Evolutionary conservation across 257 asterid species (phyloP), one percentile per base, ranked within the genome.

Genomic region (Fraxinus anomala): DNA sequence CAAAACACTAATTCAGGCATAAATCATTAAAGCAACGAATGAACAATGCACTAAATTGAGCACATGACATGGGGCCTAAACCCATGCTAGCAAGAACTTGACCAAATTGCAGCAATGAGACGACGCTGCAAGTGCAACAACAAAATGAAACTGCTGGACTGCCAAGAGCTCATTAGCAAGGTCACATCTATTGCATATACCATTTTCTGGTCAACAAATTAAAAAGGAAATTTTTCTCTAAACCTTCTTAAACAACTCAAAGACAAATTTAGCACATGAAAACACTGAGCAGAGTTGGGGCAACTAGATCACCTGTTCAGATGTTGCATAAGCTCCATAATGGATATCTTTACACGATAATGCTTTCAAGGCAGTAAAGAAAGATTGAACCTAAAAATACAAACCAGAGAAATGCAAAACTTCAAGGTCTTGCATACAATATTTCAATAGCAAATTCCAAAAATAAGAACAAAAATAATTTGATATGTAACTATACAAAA

Each of bases 241-340:
- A 23, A 73, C 39, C 74, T 61, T 80, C 65, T 74, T 77, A 75
- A 59, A 66, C 72, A 68, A 61, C 42, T 26, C 47, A 63, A 66
- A 39, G 72, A 39, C 44, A 73, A 49, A 80, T 66, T 49, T 24
- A 71, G 56, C 23, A 33, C 66, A 66, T 37, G 59, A 65, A 67
- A 68, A 70, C 73, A 49, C 34, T 26, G 8, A 77, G 9, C 47
- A 68, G 34, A 47, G 63, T 49, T 75, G 39, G 14, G 66, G 11
- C 69, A 68, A 70, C 49, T 44, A 54, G 40, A 47, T 26, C 81
- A 93, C 97, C 94, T 93, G 97, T 77, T 93, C 98, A 61, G 91
- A 75, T 69, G 97, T 91, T 70, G 98, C 98, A 91, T 91, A 89
- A 76, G 88, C 81, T 82, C 98, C 98, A 86, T 88, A 93, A 76